phyloP scores from a whole-genome alignment of 2,329 filamentous ascomycete genomes.

The Alternaria hordeiaustralica region DNA sequence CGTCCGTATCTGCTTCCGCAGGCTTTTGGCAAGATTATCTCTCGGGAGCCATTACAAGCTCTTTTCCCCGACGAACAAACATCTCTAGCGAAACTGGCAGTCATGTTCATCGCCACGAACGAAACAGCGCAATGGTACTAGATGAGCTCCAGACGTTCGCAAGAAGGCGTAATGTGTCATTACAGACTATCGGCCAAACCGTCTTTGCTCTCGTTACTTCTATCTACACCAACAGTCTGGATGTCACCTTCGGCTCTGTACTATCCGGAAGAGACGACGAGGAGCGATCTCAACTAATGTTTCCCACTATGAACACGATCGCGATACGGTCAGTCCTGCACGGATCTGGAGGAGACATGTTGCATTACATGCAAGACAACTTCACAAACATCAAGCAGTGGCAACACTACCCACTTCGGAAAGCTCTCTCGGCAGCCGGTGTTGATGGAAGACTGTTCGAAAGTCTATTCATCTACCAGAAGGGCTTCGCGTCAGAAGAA shows the following conservation, averaged over 20 bases:
- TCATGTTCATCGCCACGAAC: conserved; percentile 55
- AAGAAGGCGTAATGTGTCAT: conserved; percentile 68
- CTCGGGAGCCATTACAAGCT: conserved; percentile 54
- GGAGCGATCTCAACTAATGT: conserved; percentile 70
- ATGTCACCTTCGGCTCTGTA: conserved; percentile 82
- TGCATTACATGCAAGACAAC: conserved; percentile 76
- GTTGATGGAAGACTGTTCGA: conserved; percentile 63
- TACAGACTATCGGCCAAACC: conserved; percentile 78
- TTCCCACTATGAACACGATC: conserved; percentile 93
- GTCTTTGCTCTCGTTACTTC: conserved; percentile 78
- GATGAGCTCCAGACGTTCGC: conserved; percentile 65
- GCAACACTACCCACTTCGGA: conserved; percentile 79
- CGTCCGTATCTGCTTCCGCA: conserved; percentile 56
- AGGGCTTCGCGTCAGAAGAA: conserved; percentile 46
- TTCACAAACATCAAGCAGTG: conserved; percentile 70
- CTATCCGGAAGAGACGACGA: conserved; percentile 83
- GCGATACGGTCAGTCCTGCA: conserved; percentile 75
- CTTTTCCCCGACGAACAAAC: conserved; percentile 45
- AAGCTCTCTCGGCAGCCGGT: conserved; percentile 64
- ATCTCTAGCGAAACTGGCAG: neutral
- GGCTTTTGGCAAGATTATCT: conserved; percentile 78
- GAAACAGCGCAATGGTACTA: conserved; percentile 52
- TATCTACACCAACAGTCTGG: conserved; percentile 66
- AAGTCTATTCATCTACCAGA: conserved; percentile 71
- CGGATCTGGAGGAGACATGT: conserved; percentile 67